phyloP scores from a whole-genome alignment of 306 rosid genomes.

The Cajanus cajan region DNA sequence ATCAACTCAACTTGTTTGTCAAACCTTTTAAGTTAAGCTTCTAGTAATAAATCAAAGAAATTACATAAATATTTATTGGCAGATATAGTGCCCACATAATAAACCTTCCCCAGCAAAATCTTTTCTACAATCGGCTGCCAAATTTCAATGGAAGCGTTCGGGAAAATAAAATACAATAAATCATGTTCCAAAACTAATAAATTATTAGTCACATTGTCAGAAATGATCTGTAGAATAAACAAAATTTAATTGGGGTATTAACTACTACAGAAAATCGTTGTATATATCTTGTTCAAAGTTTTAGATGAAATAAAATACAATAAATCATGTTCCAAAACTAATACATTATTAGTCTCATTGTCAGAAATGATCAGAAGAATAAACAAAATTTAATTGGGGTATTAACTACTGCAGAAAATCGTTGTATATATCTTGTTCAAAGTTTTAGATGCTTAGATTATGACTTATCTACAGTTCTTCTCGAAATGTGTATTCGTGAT shows the following conservation, averaged over 20 bases:
- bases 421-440: not conserved
- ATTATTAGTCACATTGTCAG: not conserved
- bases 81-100: not conserved
- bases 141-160: not conserved
- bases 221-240: not conserved
- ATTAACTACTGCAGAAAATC: not conserved
- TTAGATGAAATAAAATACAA: not conserved
- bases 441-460: not conserved
- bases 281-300: not conserved
- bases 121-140: not conserved
- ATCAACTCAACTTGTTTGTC: not conserved
- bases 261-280: not conserved
- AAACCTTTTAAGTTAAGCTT: not conserved
- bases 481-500: not conserved
- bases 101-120: constrained; percentile 23
- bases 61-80: not conserved
- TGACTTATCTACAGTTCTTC: not conserved
- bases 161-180: not conserved
- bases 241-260: not conserved
- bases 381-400: not conserved
- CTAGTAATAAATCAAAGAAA: not conserved
- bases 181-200: not conserved
- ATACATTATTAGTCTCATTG: not conserved
- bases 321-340: not conserved
- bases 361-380: not conserved